Base-by-base conservation (phyloP, 306 rosid species). In the Phaseolus lunatus region DNA sequence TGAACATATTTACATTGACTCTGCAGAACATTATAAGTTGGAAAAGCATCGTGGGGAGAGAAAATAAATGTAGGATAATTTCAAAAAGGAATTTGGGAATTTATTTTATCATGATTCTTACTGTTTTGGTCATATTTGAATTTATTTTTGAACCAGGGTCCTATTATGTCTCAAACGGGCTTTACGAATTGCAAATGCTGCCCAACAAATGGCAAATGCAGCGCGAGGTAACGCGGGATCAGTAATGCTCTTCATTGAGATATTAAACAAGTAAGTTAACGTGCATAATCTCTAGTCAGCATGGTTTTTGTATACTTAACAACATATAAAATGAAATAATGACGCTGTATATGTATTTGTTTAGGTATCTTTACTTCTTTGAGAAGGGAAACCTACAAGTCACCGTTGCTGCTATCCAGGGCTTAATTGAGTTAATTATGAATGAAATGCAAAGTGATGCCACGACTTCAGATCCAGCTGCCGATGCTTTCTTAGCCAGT, bases 361-460 rank as follows among this genome's bases (percentile, higher is more conserved):
- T 89, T 84, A 85, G 98, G 89, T 94, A 94, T 85, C 93, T 94
- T 41, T 94, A 94, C 84, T 94, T 94, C 91, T 92, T 85, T 26
- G 98, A 94, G 91, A 94, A 94, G 83, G 97, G 97, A 26, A 94
- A 90, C 87, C 89, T 90, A 5, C 98, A 92, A 81, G 84, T 94
- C 78, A 92, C 92, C 2, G 88, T 89, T 53, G 90, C 94, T 72
- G 78, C 94, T 35, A 87, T 94, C 75, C 93, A 90, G 87, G 90
- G 96, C 81, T 84, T 94, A 75, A 87, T 89, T 69, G 97, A 94
- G 52, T 83, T 94, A 79, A 89, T 94, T 26, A 92, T 90, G 74
- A 92, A 88, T 35, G 98, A 94, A 82, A 89, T 90, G 92, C 98
- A 89, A 78, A 90, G 93, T 50, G 98, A 94, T 23, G 43, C 87